Evolutionary conservation across 148 eudicot species (phyloP), one percentile per base, ranked within the genome.

Genomic region (Chenopodium quinoa): DNA sequence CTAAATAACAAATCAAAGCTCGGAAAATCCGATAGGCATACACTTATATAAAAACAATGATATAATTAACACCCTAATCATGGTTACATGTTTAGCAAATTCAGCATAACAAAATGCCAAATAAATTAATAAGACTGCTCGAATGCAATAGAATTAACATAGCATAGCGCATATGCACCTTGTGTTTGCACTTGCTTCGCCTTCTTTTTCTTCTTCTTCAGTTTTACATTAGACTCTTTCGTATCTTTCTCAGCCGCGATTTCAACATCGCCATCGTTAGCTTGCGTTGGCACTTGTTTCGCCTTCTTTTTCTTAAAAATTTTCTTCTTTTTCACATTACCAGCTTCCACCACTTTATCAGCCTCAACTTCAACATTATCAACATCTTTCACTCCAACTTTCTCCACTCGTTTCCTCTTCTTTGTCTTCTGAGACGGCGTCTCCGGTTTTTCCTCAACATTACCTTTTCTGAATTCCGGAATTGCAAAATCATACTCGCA

Each of bases 401-500:
- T 76, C 44, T 84, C 80, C 12, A 52, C 76, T 81, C 69, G 72
- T 81, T 86, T 88, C 81, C 89, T 82, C 79, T 91, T 91, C 79
- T 88, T 89, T 8, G 64, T 64, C 71, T 88, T 76, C 7, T 14
- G 22, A 67, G 78, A 73, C 40, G 70, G 71, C 27, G 66, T 79
- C 58, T 69, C 79, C n/a, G 71, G 25, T 19, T 50, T 74, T 71
- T 83, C 83, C 78, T 87, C 83, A 56, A 79, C 78, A 62, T 46
- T 82, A 81, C 47, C 83, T 23, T 79, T 77, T 56, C 79, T 81
- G 22, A 70, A 67, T 78, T 85, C 82, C 6, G 91, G 88, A 71
- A 90, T 87, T 46, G 71, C 91, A 81, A 91, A 90, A 58, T 78
- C 83, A 73, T 89, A 93, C 50, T 86, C 88, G 34, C 91, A 75